Evolutionary conservation across 345 rosid species (phyloP), one percentile per base, ranked within the genome.

Genomic region (Isatis tinctoria): DNA sequence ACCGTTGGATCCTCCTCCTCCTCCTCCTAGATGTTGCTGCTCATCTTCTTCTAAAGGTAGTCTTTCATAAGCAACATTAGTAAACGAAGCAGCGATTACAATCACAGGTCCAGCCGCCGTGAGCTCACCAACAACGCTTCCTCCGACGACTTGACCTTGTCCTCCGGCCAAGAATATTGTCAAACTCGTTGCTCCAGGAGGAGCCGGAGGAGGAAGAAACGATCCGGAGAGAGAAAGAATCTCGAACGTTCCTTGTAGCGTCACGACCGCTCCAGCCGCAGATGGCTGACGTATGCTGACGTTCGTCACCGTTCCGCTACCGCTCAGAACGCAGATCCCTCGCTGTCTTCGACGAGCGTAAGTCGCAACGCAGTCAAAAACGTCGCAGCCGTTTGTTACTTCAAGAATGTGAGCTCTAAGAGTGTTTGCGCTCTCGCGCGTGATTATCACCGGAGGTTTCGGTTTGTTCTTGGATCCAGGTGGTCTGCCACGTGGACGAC

Each of bases 381-480:
- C 96, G 60, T 95, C 99, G 67, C 92, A 90, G 6, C 99, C 98
- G 78, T 73, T 88, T 67, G 87, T 92, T 4, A 95, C 90, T 81
- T 95, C 99, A 20, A 95, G 88, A 85, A 95, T 92, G 91, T 95
- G 99, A 18, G 98, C 99, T 39, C 99, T 86, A 1, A 95, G 90
- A 4, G 97, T 92, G 78, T 95, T 92, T 24, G 99, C 94, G 74
- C 99, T 95, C 78, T 95, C 99, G 28, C 97, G 73, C 10, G 99
- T 92, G 60, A 95, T 90, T 63, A 95, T 95, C 16, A 95, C 92
- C 0, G 99, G 97, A 17, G 98, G 99, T 72, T 88, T 95, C 0
- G 94, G 84, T 76, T 90, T 95, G 87, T 95, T 95, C 67, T 92
- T 95, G 18, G 99, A 92, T n/a, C 99, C 98, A 0, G 97, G 86